phyloP scores from a whole-genome alignment of 352 stramenopile species.

The Phytophthora constricta region DNA sequence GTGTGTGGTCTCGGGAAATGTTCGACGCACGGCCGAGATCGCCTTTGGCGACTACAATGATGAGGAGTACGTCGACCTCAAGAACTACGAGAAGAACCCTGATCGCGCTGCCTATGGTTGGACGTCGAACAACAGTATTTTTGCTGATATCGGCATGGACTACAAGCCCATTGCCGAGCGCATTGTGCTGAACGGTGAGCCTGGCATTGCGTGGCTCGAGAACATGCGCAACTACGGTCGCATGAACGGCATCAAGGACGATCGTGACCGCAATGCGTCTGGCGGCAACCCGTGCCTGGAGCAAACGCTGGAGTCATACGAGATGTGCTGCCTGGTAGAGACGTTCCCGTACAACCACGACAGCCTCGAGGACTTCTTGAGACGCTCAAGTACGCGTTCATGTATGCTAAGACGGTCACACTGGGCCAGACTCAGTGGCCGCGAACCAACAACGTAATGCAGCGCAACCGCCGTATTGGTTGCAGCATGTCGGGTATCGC shows the following conservation, averaged over 20 bases:
- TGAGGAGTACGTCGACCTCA: slow-evolving; percentile 91
- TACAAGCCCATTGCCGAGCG: slow-evolving; percentile 88
- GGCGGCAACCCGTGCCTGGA: slow-evolving; percentile 94
- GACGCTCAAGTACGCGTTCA: slow-evolving; percentile 88
- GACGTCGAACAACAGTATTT: slow-evolving; percentile 96
- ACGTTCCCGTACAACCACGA: slow-evolving; percentile 91
- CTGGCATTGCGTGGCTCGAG: slow-evolving; percentile 94
- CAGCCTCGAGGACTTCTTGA: slow-evolving; percentile 89
- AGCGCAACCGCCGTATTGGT: slow-evolving; percentile 92
- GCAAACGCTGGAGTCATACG: slow-evolving; percentile 92
- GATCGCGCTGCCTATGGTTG: slow-evolving; percentile 89
- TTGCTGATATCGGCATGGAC: slow-evolving; percentile 93
- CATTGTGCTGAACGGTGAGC: slow-evolving; percentile 90
- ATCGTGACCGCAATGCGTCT: slow-evolving; percentile 79
- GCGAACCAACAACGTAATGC: slow-evolving; percentile 92
- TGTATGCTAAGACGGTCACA: slow-evolving; percentile 96
- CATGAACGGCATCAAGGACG: slow-evolving; percentile 88
- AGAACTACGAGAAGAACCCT: slow-evolving; percentile 92
- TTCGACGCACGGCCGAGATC: slow-evolving; percentile 93
- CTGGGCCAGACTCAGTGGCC: slow-evolving; percentile 92
- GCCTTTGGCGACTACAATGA: slow-evolving; percentile 91
- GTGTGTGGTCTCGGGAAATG: slow-evolving; percentile 93
- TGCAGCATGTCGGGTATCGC: slow-evolving; percentile 93
- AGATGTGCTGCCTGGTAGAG: slow-evolving; percentile 95
- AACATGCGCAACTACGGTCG: slow-evolving; percentile 93